phyloP scores from a whole-genome alignment of 1,284 basidiomycete species.

The Athelia sp. region DNA sequence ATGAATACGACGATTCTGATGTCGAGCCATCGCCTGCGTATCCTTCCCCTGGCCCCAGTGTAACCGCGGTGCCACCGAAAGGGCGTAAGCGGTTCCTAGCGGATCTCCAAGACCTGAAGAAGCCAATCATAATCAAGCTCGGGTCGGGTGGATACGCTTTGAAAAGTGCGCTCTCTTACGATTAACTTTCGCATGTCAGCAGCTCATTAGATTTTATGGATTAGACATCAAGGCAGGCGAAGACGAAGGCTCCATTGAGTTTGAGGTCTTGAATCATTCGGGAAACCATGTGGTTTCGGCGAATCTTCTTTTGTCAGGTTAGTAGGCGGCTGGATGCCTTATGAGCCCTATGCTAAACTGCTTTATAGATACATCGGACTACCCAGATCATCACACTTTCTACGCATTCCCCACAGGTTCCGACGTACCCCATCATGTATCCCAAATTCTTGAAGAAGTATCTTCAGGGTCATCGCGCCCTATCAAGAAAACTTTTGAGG shows the following conservation, averaged over 20 bases:
- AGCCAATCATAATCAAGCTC: constrained; percentile 28
- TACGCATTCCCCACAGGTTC: constrained; percentile 46
- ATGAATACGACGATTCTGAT: neutral
- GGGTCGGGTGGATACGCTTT: constrained; percentile 31
- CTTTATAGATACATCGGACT: constrained; percentile 56
- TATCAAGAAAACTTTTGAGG: constrained; percentile 37
- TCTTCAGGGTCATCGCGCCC: constrained; percentile 34
- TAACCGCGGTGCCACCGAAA: constrained; percentile 29
- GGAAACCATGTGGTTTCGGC: constrained; percentile 31
- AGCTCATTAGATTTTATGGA: constrained; percentile 1
- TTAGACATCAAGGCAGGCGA: constrained; percentile 47
- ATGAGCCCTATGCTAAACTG: neutral
- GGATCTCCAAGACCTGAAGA: constrained; percentile 42
- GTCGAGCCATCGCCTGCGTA: neutral
- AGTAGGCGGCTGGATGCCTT: constrained; percentile 10
- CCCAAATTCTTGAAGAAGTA: constrained; percentile 37
- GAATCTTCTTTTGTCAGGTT: constrained; percentile 50
- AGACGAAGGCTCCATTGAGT: constrained; percentile 55
- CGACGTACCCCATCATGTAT: constrained; percentile 30
- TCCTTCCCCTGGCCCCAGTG: constrained; percentile 16
- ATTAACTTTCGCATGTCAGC: neutral
- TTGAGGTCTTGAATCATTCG: constrained; percentile 31
- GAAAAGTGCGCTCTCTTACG: constrained; percentile 29
- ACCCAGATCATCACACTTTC: constrained; percentile 49
- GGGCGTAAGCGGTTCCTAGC: constrained; percentile 49